These are phyloP conservation scores for Cyamopsis tetragonoloba DNA, from an alignment of 306 rosid genomes.

Conservation along the genomic window DNA sequence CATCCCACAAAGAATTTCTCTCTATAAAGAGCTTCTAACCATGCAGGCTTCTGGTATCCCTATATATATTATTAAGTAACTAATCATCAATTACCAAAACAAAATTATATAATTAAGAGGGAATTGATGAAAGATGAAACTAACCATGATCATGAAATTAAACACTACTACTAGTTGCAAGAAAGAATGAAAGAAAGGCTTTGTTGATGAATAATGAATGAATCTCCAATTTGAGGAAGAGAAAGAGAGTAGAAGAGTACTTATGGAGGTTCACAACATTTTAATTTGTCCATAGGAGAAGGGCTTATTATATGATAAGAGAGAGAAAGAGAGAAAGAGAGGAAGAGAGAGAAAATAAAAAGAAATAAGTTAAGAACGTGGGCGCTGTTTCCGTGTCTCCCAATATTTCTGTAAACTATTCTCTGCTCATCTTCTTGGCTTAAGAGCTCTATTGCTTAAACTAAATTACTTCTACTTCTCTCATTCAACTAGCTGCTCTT, in stretches of 20 bases:
- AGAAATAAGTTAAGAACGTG: constrained; percentile 71
- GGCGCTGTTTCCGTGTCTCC: constrained; percentile 99
- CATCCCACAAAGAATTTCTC: constrained; percentile 84
- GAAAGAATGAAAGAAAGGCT: not conserved
- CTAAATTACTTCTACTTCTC: constrained; percentile 45
- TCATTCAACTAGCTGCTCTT: constrained; percentile 59
- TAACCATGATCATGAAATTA: constrained; percentile 72
- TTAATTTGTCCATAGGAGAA: constrained; percentile 44
- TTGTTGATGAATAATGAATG: too few relatives aligned
- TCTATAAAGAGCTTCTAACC: constrained; percentile 90
- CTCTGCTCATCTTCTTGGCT: constrained; percentile 78
- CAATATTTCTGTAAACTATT: constrained; percentile 52
- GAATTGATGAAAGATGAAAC: too few relatives aligned
- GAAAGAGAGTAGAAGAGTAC: constrained; percentile 35
- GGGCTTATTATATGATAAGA: constrained; percentile 9
- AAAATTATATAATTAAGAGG: too few relatives aligned
- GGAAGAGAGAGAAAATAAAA: constrained; percentile 39
- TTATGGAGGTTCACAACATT: constrained; percentile 68
- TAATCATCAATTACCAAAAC: not conserved
- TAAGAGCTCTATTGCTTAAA: constrained; percentile 78
- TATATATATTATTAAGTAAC: not conserved
- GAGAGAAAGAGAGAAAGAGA: constrained; percentile 33
- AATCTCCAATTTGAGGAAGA: too few relatives aligned
- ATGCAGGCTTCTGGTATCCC: constrained; percentile 92
- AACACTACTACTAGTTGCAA: constrained; percentile 26